These are phyloP conservation scores for Angophora floribunda DNA, from an alignment of 345 rosid genomes.

Conservation along the genomic window DNA sequence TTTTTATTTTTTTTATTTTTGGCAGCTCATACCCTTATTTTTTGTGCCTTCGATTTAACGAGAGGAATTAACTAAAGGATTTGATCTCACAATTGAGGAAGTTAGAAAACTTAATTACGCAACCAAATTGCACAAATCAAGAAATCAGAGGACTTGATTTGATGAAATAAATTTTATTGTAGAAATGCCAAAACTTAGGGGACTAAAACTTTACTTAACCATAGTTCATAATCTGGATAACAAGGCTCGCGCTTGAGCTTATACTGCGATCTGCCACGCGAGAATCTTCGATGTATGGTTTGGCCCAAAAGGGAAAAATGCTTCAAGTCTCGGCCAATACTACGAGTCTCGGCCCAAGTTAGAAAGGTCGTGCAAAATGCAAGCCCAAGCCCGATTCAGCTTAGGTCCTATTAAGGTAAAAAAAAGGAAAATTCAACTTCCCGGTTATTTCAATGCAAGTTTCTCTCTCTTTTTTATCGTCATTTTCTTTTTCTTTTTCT, in stretches of 20 bases:
- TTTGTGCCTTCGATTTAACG: neutral
- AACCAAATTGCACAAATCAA: neutral
- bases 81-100: neutral
- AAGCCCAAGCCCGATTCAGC: neutral
- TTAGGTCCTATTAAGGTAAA: neutral
- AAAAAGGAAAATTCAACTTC: neutral
- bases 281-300: neutral
- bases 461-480: neutral
- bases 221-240: neutral
- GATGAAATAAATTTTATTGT: fast-evolving
- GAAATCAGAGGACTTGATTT: neutral
- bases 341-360: too few species aligned
- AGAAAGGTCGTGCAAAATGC: too few species aligned
- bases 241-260: neutral
- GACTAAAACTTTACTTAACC: neutral
- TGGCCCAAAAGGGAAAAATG: neutral
- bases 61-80: neutral
- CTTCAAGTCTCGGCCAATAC: too few species aligned
- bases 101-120: neutral
- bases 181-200: neutral
- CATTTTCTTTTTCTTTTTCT: too few species aligned
- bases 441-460: neutral
- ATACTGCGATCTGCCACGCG: neutral
- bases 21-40: neutral
- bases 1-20: too few species aligned